Conservation (phyloP, 2,329 filamentous ascomycete genomes). For the Neofusicoccum parvum region DNA sequence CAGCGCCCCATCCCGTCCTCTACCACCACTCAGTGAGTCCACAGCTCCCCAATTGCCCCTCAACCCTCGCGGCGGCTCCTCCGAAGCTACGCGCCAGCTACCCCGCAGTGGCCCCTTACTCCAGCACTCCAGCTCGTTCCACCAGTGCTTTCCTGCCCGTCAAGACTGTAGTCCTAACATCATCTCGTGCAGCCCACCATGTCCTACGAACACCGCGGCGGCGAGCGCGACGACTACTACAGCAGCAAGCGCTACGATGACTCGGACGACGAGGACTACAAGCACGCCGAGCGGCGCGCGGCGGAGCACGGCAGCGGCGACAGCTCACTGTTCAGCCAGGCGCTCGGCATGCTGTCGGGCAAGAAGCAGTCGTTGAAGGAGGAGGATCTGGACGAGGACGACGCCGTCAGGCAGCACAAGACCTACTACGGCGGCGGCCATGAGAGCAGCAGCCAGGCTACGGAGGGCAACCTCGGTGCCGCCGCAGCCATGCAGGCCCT, state of each 20-base stretch:
- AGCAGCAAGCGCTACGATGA: conserved; percentile 38
- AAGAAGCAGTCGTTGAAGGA: conserved; percentile 54
- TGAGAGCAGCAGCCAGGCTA: conserved; percentile 46
- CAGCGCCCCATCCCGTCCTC: neutral
- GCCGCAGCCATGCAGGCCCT: conserved; percentile 81
- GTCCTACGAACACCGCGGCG: conserved; percentile 34
- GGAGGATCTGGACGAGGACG: conserved; percentile 62
- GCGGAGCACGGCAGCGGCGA: conserved; percentile 56
- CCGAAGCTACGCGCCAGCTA: neutral
- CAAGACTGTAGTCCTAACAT: neutral
- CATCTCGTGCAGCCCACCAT: conserved; percentile 25
- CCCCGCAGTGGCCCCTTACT: conserved; percentile 6
- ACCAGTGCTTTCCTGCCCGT: neutral
- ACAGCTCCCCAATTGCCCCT: neutral
- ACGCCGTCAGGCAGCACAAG: conserved; percentile 75
- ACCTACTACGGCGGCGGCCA: conserved; percentile 66
- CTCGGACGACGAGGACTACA: conserved; percentile 54
- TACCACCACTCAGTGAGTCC: neutral
- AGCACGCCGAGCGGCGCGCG: conserved; percentile 58
- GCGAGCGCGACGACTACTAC: conserved; percentile 35
- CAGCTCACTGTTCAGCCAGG: conserved; percentile 57
- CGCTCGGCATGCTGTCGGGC: conserved; percentile 57
- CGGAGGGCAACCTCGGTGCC: conserved; percentile 56
- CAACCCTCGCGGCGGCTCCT: neutral
- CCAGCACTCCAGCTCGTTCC: neutral